A percentile compares a stretch with the other conserved stretches of the same genome.
Conservation (phyloP, 352 stramenopile species). For the Aphanomyces cochlioides region DNA sequence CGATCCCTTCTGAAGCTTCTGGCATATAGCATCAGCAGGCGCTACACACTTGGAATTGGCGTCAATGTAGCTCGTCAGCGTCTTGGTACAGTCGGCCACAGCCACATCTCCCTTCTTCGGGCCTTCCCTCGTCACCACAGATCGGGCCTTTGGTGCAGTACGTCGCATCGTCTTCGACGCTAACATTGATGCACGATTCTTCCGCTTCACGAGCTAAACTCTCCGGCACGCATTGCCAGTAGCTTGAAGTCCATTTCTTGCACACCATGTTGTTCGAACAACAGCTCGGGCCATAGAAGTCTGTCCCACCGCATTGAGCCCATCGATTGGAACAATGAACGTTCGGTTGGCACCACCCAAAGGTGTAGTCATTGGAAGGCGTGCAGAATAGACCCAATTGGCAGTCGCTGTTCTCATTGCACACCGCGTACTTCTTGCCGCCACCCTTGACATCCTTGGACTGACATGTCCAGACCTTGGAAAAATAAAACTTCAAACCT, state of each 20-base stretch:
- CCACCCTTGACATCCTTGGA: background rate
- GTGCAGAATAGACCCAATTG: conserved; percentile 13
- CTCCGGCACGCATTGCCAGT: conserved; percentile 20
- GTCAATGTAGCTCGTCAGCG: conserved; percentile 33
- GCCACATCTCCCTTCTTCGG: conserved; percentile 39
- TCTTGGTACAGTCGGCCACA: conserved; percentile 36
- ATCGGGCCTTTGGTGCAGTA: conserved; percentile 43
- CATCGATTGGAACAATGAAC: background rate
- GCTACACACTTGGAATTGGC: conserved; percentile 45
- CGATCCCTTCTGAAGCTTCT: conserved; percentile 27
- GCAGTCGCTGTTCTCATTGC: background rate
- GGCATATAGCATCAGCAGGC: conserved; percentile 41
- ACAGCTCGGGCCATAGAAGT: conserved; percentile 16
- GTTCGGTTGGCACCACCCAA: conserved; percentile 14
- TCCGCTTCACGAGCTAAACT: background rate
- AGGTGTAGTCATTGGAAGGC: conserved; percentile 3
- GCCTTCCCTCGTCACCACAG: conserved; percentile 35
- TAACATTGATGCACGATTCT: conserved; percentile 35
- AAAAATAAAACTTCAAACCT: too few species aligned
- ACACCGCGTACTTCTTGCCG: background rate
- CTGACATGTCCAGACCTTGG: too few species aligned
- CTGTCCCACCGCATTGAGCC: conserved; percentile 14
- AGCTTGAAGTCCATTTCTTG: conserved; percentile 10
- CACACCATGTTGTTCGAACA: conserved; percentile 15
- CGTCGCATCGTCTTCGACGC: conserved; percentile 40